Evolutionary conservation across 1,139 yeast species (phyloP).

Genomic region (Candida sanyaensis): DNA sequence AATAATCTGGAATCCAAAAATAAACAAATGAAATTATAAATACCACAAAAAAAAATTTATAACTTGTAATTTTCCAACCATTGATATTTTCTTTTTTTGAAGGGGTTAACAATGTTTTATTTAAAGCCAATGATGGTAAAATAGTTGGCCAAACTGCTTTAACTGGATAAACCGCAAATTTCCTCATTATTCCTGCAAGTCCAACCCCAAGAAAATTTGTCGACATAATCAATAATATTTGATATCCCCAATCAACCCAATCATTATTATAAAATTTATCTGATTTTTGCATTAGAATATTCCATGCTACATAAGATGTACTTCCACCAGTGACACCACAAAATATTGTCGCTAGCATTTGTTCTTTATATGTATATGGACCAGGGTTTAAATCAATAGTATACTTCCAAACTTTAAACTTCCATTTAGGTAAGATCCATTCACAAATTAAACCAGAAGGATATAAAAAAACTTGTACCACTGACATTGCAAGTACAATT

Average conservation of each 20-base stretch:
- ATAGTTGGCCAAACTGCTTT: slow-evolving; percentile 59
- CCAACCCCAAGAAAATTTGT: slow-evolving; percentile 66
- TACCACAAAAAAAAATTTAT: slow-evolving; percentile 27
- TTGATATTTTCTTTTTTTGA: slow-evolving; percentile 41
- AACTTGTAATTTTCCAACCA: slow-evolving; percentile 39
- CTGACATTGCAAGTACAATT: slow-evolving; percentile 43
- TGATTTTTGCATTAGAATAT: slow-evolving; percentile 46
- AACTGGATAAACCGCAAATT: slow-evolving; percentile 57
- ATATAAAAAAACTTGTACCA: slow-evolving; percentile 25
- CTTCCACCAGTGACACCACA: slow-evolving; percentile 31
- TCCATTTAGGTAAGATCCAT: slow-evolving; percentile 22
- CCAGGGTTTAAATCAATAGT: slow-evolving; percentile 26
- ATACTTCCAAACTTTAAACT: slow-evolving; percentile 14
- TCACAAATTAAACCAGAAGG: slow-evolving; percentile 24
- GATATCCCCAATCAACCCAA: slow-evolving; percentile 54
- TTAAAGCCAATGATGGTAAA: slow-evolving; percentile 56
- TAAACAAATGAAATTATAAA: slow-evolving; percentile 28
- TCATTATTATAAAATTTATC: slow-evolving; percentile 36
- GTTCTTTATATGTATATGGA: slow-evolving; percentile 31
- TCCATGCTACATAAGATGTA: slow-evolving; percentile 44
- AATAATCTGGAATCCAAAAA: slow-evolving; percentile 37
- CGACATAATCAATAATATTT: slow-evolving; percentile 49
- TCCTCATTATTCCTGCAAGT: slow-evolving; percentile 60
- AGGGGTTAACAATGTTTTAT: slow-evolving; percentile 49
- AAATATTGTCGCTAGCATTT: slow-evolving; percentile 27